These are phyloP conservation scores for Chenopodium formosanum DNA, from an alignment of 148 eudicot species.

Conservation along the genomic window DNA sequence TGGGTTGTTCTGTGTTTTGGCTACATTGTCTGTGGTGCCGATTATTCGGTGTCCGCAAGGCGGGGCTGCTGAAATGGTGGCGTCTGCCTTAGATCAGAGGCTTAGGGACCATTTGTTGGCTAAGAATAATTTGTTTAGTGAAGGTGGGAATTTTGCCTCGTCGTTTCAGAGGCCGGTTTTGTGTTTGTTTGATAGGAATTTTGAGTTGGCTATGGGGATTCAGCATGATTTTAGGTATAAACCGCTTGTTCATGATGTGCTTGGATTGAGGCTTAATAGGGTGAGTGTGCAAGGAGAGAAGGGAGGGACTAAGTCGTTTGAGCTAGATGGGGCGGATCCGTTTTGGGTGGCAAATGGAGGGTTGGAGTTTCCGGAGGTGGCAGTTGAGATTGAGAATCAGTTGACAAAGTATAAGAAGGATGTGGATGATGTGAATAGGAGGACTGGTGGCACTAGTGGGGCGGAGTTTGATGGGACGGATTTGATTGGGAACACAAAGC, in stretches of 20 bases:
- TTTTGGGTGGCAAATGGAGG: slow-evolving; percentile 84
- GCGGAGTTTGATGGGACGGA: slow-evolving; percentile 93
- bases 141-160: slow-evolving; percentile 64
- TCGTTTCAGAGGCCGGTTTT: slow-evolving; percentile 87
- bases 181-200: slow-evolving; percentile 85
- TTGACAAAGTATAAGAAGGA: slow-evolving; percentile 83
- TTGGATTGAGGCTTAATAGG: slow-evolving; percentile 85
- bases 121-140: slow-evolving; percentile 84
- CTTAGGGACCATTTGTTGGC: slow-evolving; percentile 82
- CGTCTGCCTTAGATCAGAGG: slow-evolving; percentile 78
- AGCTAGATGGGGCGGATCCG: slow-evolving; percentile 69
- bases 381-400: slow-evolving; percentile 91
- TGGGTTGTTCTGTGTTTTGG: slow-evolving; percentile 87
- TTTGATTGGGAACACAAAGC: slow-evolving; percentile 88
- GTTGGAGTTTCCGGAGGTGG: slow-evolving; percentile 92
- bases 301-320: slow-evolving; percentile 79
- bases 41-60: slow-evolving; percentile 83
- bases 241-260: slow-evolving; percentile 89
- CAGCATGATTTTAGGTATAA: slow-evolving; percentile 96
- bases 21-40: slow-evolving; percentile 87
- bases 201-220: slow-evolving; percentile 78
- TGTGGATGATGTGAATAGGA: slow-evolving; percentile 86
- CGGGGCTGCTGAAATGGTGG: slow-evolving; percentile 98
- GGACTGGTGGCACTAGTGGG: slow-evolving; percentile 82
- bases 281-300: slow-evolving; percentile 79